phyloP scores from a whole-genome alignment of 768 basidiomycete genomes.

The Sistotremastrum niveocremeum region DNA sequence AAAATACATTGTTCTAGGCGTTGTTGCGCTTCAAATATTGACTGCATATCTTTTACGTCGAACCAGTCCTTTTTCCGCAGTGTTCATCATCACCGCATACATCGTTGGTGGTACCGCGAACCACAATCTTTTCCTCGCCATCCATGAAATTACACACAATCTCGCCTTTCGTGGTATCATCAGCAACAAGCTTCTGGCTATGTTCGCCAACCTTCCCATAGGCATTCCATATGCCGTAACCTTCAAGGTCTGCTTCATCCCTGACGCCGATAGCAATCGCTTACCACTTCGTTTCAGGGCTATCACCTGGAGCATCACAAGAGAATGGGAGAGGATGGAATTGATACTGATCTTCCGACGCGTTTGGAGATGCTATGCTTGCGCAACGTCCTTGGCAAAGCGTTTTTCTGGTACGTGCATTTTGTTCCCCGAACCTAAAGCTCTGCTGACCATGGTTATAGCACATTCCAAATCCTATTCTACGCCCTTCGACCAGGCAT shows the following conservation, averaged over 20 bases:
- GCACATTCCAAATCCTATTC: conserved; percentile 96
- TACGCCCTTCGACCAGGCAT: conserved; percentile 94
- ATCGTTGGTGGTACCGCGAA: conserved; percentile 87
- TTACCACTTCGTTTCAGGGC: conserved; percentile 27
- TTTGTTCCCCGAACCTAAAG: background rate
- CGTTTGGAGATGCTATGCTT: conserved; percentile 70
- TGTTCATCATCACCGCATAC: conserved; percentile 72
- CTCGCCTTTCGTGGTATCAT: conserved; percentile 76
- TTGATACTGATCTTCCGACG: conserved; percentile 93
- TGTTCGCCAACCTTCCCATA: conserved; percentile 88
- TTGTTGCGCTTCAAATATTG: conserved; percentile 64
- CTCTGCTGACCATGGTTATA: conserved; percentile 15
- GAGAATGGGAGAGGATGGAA: conserved; percentile 85
- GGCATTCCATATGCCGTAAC: conserved; percentile 90
- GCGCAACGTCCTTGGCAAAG: conserved; percentile 94
- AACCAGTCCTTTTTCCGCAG: conserved; percentile 50
- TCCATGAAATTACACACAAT: conserved; percentile 98
- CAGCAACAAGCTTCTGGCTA: conserved; percentile 77
- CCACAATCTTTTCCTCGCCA: conserved; percentile 95
- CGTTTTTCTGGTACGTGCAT: conserved; percentile 78
- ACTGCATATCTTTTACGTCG: conserved; percentile 53
- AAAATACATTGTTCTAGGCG: conserved; percentile 75
- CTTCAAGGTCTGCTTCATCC: conserved; percentile 57
- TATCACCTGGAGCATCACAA: conserved; percentile 98
- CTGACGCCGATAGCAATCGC: background rate